Percentiles rank a stretch among this genome's conserved stretches.
These are phyloP conservation scores for Cenchrus americanus DNA, from an alignment of 176 grass and related monocot species.

Conservation along the genomic window DNA sequence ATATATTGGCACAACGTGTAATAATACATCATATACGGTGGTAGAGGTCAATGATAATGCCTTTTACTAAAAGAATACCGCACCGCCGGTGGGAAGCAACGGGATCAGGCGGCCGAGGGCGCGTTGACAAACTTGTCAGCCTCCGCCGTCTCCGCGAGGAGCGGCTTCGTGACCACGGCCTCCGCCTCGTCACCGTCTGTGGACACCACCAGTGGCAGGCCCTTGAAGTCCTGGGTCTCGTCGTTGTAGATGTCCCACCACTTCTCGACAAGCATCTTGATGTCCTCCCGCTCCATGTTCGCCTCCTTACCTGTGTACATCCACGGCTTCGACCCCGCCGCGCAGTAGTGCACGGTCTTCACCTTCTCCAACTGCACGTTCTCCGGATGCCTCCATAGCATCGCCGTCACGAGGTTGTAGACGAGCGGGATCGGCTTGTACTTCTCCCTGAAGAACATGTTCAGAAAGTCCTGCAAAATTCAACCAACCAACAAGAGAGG, in stretches of 20 bases:
- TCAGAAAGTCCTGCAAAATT: conserved; percentile 72
- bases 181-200: no score
- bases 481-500: no score
- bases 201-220: no score
- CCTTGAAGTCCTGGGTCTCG: conserved; percentile 67
- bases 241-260: conserved; percentile 89
- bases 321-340: conserved; percentile 94
- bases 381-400: conserved; percentile 97
- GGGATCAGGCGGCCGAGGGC: no score
- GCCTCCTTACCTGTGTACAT: conserved; percentile 78
- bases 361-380: conserved; percentile 88
- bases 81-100: no score
- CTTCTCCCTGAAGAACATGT: conserved; percentile 88
- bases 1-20: no score
- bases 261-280: conserved; percentile 66
- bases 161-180: no score
- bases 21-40: no score
- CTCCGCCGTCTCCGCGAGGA: no score
- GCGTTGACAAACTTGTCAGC: no score
- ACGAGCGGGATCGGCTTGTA: conserved; percentile 81
- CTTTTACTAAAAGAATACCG: no score
- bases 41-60: no score
- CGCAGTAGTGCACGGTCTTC: conserved; percentile 91
- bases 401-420: conserved; percentile 84
- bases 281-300: conserved; percentile 92